Evolutionary conservation across 164 flowering plant species (phyloP).

Genomic region (Chimonanthus praecox): DNA sequence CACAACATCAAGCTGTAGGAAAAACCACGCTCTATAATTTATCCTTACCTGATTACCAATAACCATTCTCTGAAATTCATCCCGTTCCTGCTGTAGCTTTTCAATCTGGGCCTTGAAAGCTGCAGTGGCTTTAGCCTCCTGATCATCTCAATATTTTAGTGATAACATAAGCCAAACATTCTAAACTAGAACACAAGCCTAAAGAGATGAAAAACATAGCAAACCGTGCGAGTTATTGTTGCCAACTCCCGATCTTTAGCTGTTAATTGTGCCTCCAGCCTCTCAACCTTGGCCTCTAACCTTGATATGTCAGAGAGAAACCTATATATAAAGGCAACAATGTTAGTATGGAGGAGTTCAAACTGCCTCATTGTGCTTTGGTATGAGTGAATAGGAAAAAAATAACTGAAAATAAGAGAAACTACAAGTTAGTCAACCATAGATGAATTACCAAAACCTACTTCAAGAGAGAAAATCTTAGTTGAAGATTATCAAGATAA

Average conservation of each 20-base stretch:
- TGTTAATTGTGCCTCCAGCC: slow-evolving; percentile 77
- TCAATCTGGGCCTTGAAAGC: slow-evolving; percentile 86
- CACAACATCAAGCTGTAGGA: background rate
- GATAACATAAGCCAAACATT: slow-evolving; percentile 1
- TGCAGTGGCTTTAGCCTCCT: slow-evolving; percentile 94
- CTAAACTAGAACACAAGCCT: background rate
- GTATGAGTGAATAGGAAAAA: background rate
- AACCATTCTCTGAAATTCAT: slow-evolving; percentile 98
- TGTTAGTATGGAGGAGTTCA: slow-evolving; percentile 1
- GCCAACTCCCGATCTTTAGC: slow-evolving; percentile 95
- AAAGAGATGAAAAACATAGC: slow-evolving; percentile 2
- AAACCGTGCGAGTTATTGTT: slow-evolving; percentile 79
- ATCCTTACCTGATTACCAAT: slow-evolving; percentile 85
- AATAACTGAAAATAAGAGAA: background rate
- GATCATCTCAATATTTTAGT: slow-evolving; percentile 12
- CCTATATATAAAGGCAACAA: slow-evolving; percentile 27
- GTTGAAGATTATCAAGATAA: background rate
- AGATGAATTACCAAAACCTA: background rate
- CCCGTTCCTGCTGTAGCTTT: slow-evolving; percentile 91
- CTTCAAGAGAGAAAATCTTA: background rate
- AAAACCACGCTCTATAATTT: background rate
- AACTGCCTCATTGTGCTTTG: background rate
- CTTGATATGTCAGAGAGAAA: slow-evolving; percentile 86
- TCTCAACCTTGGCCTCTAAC: slow-evolving; percentile 93
- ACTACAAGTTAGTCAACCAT: background rate